Evolutionary conservation across 768 basidiomycete genomes (phyloP).

Genomic region (Kwoniella shandongensis): DNA sequence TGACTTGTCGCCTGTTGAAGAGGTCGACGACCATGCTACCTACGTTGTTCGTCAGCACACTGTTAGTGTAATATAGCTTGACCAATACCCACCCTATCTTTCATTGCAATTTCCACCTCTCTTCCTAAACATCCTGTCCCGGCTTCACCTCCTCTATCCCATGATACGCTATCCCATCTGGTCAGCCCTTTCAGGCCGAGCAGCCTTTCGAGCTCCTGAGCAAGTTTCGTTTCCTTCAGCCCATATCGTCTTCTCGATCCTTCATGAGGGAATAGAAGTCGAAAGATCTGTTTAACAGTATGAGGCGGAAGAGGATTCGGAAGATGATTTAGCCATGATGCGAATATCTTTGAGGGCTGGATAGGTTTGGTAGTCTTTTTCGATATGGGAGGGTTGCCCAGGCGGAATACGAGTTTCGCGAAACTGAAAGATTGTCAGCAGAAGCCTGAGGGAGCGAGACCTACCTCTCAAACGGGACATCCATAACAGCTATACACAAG

Average conservation of each 20-base stretch:
- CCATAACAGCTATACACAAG: slow-evolving; percentile 19
- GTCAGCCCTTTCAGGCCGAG: slow-evolving; percentile 31
- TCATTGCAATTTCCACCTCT: slow-evolving; percentile 61
- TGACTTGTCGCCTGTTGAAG: slow-evolving; percentile 21
- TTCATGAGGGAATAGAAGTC: slow-evolving; percentile 81
- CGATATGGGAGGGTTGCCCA: slow-evolving; percentile 30
- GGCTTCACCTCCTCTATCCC: slow-evolving; percentile 57
- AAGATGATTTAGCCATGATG: slow-evolving; percentile 42
- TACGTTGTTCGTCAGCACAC: too few species aligned
- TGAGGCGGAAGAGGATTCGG: slow-evolving; percentile 58
- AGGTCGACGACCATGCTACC: neutral
- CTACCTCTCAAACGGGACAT: slow-evolving; percentile 38
- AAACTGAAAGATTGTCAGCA: slow-evolving; percentile 17
- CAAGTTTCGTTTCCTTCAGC: slow-evolving; percentile 67
- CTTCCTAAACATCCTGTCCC: slow-evolving; percentile 68
- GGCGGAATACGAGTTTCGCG: slow-evolving; percentile 32
- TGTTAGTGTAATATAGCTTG: too few species aligned
- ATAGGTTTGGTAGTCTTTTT: neutral
- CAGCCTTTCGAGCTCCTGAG: slow-evolving; percentile 57
- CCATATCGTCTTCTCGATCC: slow-evolving; percentile 70
- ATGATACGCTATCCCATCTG: slow-evolving; percentile 50
- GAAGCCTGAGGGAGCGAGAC: neutral
- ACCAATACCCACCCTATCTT: slow-evolving; percentile 49
- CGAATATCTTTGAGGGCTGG: slow-evolving; percentile 31
- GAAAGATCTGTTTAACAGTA: slow-evolving; percentile 65